A percentile compares a stretch with the other conserved stretches of the same genome.
phyloP scores from a whole-genome alignment of 139 green algal species.

The Micractinium conductrix region DNA sequence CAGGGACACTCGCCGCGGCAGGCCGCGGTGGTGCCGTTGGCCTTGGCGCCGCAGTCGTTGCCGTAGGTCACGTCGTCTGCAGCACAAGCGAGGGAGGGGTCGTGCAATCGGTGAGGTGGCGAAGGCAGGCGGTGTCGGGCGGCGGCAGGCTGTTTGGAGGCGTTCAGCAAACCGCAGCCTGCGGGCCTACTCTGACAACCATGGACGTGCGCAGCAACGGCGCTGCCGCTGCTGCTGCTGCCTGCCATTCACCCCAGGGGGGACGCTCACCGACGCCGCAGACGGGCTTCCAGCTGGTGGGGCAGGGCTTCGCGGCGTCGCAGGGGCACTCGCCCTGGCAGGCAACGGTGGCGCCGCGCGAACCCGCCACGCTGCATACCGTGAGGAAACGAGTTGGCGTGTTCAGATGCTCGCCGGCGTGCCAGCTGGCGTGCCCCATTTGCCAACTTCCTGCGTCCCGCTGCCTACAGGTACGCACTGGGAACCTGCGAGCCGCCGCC shows the following conservation, averaged over 20 bases:
- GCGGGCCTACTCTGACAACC: neutral
- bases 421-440: too few species aligned
- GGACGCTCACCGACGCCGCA: neutral
- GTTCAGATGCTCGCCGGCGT: too few species aligned
- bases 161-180: neutral
- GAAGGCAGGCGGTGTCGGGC: neutral
- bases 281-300: neutral
- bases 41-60: neutral
- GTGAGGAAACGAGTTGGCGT: too few species aligned
- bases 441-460: too few species aligned
- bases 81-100: neutral
- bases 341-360: too few species aligned
- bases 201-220: neutral
- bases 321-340: neutral
- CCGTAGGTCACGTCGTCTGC: conserved; percentile 17
- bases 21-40: neutral
- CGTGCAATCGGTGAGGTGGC: neutral
- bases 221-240: too few species aligned
- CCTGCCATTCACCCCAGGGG: too few species aligned
- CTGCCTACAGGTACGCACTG: too few species aligned
- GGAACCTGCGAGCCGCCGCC: too few species aligned
- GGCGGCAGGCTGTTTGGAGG: neutral
- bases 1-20: conserved; percentile 8
- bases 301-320: neutral
- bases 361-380: too few species aligned